phyloP scores from a whole-genome alignment of 345 rosid genomes.

The Melastoma malabathricum region DNA sequence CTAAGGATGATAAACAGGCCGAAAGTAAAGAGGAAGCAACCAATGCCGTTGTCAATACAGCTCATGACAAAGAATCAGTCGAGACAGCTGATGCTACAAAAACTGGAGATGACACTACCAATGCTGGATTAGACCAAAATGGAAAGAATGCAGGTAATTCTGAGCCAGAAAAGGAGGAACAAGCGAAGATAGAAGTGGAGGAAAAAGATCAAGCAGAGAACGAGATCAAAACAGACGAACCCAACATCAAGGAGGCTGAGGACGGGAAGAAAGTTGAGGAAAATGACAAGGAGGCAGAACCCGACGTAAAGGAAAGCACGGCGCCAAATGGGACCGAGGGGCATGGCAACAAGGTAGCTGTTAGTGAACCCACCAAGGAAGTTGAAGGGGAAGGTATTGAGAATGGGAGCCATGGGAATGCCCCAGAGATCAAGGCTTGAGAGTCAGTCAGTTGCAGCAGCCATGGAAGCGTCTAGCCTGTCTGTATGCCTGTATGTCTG shows the following conservation, averaged over 20 bases:
- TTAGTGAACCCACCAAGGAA: conserved; percentile 11
- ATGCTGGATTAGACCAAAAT: conserved; percentile 10
- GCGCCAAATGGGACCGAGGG: conserved; percentile 10
- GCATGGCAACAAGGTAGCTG: conserved; percentile 8
- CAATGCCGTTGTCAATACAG: conserved; percentile 5
- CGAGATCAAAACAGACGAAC: conserved; percentile 9
- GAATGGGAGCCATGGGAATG: conserved; percentile 23
- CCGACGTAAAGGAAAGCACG: conserved; percentile 16
- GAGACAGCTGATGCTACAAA: conserved; percentile 6
- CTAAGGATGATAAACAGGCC: conserved; percentile 10
- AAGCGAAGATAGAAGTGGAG: conserved; percentile 11
- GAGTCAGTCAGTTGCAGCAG: conserved; percentile 2
- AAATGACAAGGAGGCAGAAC: conserved; percentile 12
- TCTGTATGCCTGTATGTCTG: conserved; percentile 2
- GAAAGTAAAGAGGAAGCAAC: conserved; percentile 11
- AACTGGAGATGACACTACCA: conserved; percentile 9
- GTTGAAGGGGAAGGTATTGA: conserved; percentile 19
- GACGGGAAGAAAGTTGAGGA: conserved; percentile 7
- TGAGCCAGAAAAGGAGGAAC: conserved; percentile 15
- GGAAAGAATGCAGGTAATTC: conserved; percentile 12
- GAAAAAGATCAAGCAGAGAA: conserved; percentile 11
- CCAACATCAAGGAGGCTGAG: conserved; percentile 10
- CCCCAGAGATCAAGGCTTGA: conserved; percentile 18
- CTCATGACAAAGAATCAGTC: not conserved
- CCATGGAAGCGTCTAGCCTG: not conserved